These are phyloP conservation scores for Phlyctochytrium bullatum DNA, from an alignment of 192 early-diverging fungal genomes.

Conservation along the genomic window DNA sequence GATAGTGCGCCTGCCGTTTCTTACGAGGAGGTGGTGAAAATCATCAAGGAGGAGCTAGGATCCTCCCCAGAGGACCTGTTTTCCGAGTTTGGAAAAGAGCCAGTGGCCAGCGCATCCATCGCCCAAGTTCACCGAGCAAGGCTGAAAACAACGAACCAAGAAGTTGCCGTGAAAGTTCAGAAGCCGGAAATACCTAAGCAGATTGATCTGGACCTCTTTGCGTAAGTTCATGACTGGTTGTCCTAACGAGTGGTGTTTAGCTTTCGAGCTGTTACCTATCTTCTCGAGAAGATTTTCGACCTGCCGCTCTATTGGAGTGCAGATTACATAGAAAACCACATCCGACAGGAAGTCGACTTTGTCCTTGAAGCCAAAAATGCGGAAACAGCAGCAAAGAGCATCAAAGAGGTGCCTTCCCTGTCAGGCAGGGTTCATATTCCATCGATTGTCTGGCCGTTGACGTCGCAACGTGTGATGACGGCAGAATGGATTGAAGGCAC, in stretches of 20 bases:
- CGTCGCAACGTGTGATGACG: conserved; percentile 70
- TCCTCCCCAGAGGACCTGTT: conserved; percentile 51
- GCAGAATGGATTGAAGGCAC: conserved; percentile 89
- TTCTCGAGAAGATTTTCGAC: conserved; percentile 78
- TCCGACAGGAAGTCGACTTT: conserved; percentile 87
- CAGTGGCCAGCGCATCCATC: conserved; percentile 88
- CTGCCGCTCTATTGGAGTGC: conserved; percentile 78
- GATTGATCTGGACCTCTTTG: conserved; percentile 79
- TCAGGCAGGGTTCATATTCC: conserved; percentile 69
- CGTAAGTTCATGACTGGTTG: conserved; percentile 36
- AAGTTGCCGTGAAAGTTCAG: conserved; percentile 90
- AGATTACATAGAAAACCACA: conserved; percentile 66
- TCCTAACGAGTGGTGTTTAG: conserved; percentile 2
- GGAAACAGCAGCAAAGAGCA: conserved; percentile 48
- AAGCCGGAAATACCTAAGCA: conserved; percentile 85
- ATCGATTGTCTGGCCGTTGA: conserved; percentile 68
- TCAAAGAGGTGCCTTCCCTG: conserved; percentile 45
- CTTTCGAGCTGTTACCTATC: conserved; percentile 49
- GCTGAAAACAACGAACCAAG: conserved; percentile 52
- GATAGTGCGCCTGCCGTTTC: conserved; percentile 79
- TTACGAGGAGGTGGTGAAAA: conserved; percentile 56
- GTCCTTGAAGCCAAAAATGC: conserved; percentile 80
- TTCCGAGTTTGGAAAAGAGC: conserved; percentile 60
- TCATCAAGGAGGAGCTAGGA: conserved; percentile 68
- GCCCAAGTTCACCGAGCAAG: conserved; percentile 89